Conservation (phyloP, 1,139 yeast species). For the Wickerhamomyces sp. region DNA sequence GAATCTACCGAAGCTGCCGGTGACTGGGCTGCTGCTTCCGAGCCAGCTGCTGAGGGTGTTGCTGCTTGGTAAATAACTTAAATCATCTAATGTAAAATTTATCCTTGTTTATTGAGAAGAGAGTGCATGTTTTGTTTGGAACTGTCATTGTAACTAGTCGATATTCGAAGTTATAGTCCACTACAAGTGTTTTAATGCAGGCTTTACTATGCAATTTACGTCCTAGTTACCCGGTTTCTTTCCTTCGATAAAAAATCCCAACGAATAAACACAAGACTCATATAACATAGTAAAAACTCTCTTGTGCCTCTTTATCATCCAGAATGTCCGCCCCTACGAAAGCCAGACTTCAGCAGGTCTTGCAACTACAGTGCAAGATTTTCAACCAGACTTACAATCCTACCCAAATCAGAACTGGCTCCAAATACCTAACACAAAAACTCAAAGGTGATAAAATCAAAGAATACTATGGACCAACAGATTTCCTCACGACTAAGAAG, state of each 20-base stretch:
- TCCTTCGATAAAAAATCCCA: too few species aligned
- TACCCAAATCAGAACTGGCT: slow-evolving; percentile 61
- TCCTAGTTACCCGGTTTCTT: too few species aligned
- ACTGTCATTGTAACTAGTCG: too few species aligned
- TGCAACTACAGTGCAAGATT: slow-evolving; percentile 52
- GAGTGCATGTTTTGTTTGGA: too few species aligned
- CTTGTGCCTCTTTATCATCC: too few species aligned
- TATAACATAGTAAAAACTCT: too few species aligned
- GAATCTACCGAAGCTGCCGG: slow-evolving; percentile 47
- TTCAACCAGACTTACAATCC: slow-evolving; percentile 72
- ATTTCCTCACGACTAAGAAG: slow-evolving; percentile 59
- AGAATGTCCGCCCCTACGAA: slow-evolving; percentile 26
- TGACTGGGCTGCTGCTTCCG: slow-evolving; percentile 30
- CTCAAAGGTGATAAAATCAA: slow-evolving; percentile 72
- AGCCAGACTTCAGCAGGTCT: slow-evolving; percentile 47
- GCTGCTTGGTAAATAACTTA: slow-evolving; percentile 22
- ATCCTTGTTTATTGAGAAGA: slow-evolving; percentile 8
- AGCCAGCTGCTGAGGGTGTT: slow-evolving; percentile 21
- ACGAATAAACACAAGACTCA: too few species aligned
- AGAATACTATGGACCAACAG: slow-evolving; percentile 68
- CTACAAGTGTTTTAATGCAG: too few species aligned
- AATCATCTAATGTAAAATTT: slow-evolving; percentile 23
- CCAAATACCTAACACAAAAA: slow-evolving; percentile 67
- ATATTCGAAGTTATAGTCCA: too few species aligned
- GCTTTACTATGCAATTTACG: too few species aligned